Percentiles rank a stretch among this genome's conserved stretches.
These are phyloP conservation scores for Huntiella abstrusa DNA, from an alignment of 2,329 filamentous ascomycete species.

Conservation along the genomic window DNA sequence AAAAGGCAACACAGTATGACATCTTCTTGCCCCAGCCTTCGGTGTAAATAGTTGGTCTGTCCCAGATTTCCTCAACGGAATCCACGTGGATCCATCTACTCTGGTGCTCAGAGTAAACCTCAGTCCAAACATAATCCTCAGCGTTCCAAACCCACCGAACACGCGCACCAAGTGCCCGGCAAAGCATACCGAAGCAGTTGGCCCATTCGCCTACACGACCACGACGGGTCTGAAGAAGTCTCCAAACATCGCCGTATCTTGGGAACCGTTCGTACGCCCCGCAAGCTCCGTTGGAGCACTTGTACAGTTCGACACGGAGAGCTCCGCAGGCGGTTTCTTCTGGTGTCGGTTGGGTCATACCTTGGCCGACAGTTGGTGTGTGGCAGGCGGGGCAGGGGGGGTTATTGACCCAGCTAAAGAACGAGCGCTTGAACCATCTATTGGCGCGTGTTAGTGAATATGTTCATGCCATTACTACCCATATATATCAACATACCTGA, in stretches of 20 bases:
- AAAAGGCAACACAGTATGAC: conserved; percentile 93
- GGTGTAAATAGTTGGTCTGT: conserved; percentile 78
- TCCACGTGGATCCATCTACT: conserved; percentile 95
- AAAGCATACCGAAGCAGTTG: conserved; percentile 98
- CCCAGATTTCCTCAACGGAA: conserved; percentile 85
- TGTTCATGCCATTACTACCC: background rate
- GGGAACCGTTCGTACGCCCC: conserved; percentile 74
- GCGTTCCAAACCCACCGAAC: conserved; percentile 98
- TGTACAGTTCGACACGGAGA: conserved; percentile 72
- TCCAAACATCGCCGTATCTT: conserved; percentile 88
- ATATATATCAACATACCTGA: conserved; percentile 40
- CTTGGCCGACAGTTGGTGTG: conserved; percentile 64
- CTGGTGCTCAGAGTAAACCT: conserved; percentile 87
- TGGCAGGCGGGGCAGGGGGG: conserved; percentile 67
- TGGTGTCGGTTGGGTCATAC: conserved; percentile 66
- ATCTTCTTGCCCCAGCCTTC: conserved; percentile 95
- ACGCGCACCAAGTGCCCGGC: conserved; percentile 72
- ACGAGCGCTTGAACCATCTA: conserved; percentile 79
- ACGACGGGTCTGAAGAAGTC: conserved; percentile 65
- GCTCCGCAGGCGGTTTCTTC: conserved; percentile 84
- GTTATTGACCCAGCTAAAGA: conserved; percentile 96
- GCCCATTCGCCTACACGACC: conserved; percentile 91
- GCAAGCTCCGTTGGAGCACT: conserved; percentile 61
- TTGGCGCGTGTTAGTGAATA: conserved; percentile 13
- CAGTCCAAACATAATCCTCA: conserved; percentile 95